phyloP scores from a whole-genome alignment of 768 basidiomycete genomes.

The Mycena indigotica region DNA sequence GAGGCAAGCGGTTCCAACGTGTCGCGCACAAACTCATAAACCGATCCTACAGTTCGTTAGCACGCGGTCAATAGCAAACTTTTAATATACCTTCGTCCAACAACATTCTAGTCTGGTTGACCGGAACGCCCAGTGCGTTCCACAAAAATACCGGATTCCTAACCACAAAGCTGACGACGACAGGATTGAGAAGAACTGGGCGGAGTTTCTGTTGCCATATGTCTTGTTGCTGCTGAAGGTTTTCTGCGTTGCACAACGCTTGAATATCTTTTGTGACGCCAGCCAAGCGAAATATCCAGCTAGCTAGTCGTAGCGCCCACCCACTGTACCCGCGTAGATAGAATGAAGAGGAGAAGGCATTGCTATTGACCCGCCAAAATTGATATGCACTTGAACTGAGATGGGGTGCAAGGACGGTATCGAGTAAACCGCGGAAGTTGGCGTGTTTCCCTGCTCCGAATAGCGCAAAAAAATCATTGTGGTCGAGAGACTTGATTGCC shows the following conservation, averaged over 20 bases:
- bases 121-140: conserved; percentile 79
- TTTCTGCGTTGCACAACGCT: conserved; percentile 54
- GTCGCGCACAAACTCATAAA: conserved; percentile 53
- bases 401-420: conserved; percentile 61
- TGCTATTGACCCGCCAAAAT: conserved; percentile 70
- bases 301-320: conserved; percentile 65
- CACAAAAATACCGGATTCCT: conserved; percentile 63
- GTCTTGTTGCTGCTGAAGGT: conserved; percentile 55
- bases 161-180: conserved; percentile 60
- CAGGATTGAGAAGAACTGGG: conserved; percentile 60
- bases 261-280: conserved; percentile 60
- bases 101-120: conserved; percentile 66
- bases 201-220: conserved; percentile 65
- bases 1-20: conserved; percentile 53
- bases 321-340: conserved; percentile 71
- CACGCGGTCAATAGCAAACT: neutral
- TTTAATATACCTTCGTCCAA: conserved; percentile 44
- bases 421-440: conserved; percentile 61
- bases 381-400: conserved; percentile 75
- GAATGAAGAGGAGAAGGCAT: conserved; percentile 56
- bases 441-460: conserved; percentile 68
- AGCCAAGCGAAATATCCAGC: conserved; percentile 57
- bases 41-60: conserved; percentile 18
- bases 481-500: conserved; percentile 54
- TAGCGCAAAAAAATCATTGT: conserved; percentile 64